Conservation (phyloP, 2,329 filamentous ascomycete species). For the Biscogniauxia marginata region DNA sequence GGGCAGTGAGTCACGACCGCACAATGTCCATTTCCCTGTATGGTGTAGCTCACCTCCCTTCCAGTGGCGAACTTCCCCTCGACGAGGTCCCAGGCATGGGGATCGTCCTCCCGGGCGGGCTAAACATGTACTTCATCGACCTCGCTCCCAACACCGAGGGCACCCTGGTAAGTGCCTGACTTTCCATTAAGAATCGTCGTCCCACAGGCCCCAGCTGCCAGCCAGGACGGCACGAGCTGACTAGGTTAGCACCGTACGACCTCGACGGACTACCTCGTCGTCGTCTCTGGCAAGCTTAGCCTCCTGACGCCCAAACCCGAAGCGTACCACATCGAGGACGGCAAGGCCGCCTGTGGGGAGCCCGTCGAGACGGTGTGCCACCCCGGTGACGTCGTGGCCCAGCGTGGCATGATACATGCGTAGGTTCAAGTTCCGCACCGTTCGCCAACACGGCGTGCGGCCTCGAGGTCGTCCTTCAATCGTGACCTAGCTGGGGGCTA, state of each 20-base stretch:
- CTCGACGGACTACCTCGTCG: neutral
- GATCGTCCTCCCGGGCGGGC: neutral
- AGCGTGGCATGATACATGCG: neutral
- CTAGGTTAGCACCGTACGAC: neutral
- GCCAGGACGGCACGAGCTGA: no score
- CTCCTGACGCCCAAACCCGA: neutral
- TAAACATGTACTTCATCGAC: neutral
- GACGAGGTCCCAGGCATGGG: neutral
- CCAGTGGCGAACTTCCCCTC: neutral
- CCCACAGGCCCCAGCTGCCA: no score
- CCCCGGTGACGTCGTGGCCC: neutral
- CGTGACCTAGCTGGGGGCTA: no score
- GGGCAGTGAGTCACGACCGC: neutral
- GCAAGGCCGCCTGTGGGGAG: neutral
- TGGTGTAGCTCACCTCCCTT: neutral
- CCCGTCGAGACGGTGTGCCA: neutral
- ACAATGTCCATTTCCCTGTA: neutral
- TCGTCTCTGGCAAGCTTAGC: neutral
- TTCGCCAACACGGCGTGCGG: neutral
- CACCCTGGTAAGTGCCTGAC: neutral
- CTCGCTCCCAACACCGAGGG: neutral
- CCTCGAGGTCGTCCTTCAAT: no score
- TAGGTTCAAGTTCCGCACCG: neutral
- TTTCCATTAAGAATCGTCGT: no score
- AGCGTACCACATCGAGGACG: neutral